These are phyloP conservation scores for Calonectria crousiana DNA, from an alignment of 2,329 filamentous ascomycete species.

Conservation along the genomic window DNA sequence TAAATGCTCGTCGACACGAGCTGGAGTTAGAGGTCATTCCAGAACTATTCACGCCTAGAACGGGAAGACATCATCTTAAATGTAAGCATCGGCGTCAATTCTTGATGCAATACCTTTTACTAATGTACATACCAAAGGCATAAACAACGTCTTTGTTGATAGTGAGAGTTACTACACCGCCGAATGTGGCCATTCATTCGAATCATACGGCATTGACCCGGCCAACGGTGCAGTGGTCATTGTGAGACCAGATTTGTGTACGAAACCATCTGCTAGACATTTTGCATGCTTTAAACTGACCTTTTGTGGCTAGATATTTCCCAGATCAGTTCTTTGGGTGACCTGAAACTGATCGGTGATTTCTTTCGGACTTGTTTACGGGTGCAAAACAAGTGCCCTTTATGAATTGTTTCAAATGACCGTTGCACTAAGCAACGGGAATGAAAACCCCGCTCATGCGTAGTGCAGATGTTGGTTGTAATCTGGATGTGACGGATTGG, in stretches of 20 bases:
- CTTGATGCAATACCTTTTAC: fast-evolving
- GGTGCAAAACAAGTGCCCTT: background rate
- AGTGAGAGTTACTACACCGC: slow-evolving; percentile 28
- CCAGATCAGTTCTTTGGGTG: background rate
- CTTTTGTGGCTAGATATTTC: slow-evolving; percentile 18
- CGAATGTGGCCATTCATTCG: slow-evolving; percentile 23
- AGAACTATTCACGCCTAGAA: background rate
- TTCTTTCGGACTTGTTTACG: slow-evolving; percentile 27
- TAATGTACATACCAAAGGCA: background rate
- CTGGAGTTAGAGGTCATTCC: background rate
- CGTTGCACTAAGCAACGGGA: too few relatives aligned
- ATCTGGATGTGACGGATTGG: too few relatives aligned
- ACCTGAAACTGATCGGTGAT: background rate
- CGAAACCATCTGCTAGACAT: background rate
- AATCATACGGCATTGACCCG: slow-evolving; percentile 27
- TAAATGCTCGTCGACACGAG: background rate
- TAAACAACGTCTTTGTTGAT: slow-evolving; percentile 33
- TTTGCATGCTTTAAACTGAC: background rate
- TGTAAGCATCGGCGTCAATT: background rate
- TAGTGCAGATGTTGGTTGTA: too few relatives aligned
- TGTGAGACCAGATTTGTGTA: slow-evolving; percentile 38
- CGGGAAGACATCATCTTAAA: slow-evolving; percentile 16
- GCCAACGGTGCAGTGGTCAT: slow-evolving; percentile 26
- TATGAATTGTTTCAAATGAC: too few relatives aligned
- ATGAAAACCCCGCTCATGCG: too few relatives aligned